Conservation (phyloP, 306 rosid genomes). For the Rosa rugosa region DNA sequence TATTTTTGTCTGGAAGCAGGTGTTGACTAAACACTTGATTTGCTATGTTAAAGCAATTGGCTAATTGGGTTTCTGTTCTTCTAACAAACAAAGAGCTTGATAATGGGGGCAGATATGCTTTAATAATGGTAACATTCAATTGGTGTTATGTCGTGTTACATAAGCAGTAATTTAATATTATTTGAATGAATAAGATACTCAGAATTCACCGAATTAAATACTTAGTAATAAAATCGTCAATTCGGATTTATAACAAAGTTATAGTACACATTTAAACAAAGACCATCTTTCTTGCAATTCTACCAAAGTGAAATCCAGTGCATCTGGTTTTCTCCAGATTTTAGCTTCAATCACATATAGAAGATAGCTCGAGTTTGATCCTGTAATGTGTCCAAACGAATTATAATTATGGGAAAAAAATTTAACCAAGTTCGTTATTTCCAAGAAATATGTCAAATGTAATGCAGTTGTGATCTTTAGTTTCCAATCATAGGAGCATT, state of each 20-base stretch:
- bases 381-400: neutral
- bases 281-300: neutral
- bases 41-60: slow-evolving; percentile 33
- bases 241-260: neutral
- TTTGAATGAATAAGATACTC: neutral
- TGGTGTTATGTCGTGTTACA: neutral
- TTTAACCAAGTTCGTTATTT: neutral
- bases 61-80: slow-evolving; percentile 27
- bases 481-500: slow-evolving; percentile 19
- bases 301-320: neutral
- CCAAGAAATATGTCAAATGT: neutral
- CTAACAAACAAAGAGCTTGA: slow-evolving; percentile 3
- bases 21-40: slow-evolving; percentile 63
- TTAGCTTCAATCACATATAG: neutral
- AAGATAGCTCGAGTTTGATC: neutral
- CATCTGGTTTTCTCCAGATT: neutral
- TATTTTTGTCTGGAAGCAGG: slow-evolving; percentile 70
- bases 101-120: neutral
- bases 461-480: neutral
- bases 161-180: neutral
- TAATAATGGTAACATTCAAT: neutral
- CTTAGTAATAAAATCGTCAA: neutral
- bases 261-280: neutral
- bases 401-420: neutral
- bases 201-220: neutral